A percentile compares a stretch with the other conserved stretches of the same genome.
Evolutionary conservation across 306 rosid genomes (phyloP).

Genomic region (Acmispon strigosus): DNA sequence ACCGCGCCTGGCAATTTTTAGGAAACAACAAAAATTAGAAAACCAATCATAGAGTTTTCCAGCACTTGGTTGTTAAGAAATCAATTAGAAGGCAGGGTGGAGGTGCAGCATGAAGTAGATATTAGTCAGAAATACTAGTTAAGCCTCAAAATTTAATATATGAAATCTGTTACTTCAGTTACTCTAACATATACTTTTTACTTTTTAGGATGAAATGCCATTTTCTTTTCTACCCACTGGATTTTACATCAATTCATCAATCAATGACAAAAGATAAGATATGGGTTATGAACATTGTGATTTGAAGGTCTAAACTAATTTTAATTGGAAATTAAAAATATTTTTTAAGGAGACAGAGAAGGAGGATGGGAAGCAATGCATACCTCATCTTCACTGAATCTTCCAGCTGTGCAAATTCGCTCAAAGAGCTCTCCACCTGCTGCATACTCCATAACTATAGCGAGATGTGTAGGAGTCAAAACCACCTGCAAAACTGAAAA

Average conservation of each 20-base stretch:
- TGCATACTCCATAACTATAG: slow-evolving; percentile 87
- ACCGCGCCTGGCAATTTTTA: slow-evolving; percentile 58
- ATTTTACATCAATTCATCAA: background rate
- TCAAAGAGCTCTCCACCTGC: slow-evolving; percentile 89
- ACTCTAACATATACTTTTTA: background rate
- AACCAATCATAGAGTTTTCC: slow-evolving; percentile 5
- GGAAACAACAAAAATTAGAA: slow-evolving; percentile 2
- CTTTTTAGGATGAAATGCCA: background rate
- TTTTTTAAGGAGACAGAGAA: background rate
- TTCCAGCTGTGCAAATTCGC: slow-evolving; percentile 70
- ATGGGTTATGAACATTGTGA: background rate
- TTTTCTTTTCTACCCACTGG: background rate
- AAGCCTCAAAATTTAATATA: background rate
- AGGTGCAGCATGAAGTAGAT: background rate
- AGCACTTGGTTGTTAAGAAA: slow-evolving; percentile 4
- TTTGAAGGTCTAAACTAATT: background rate
- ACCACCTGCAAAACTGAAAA: slow-evolving; percentile 57
- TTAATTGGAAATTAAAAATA: background rate
- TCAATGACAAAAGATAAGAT: background rate
- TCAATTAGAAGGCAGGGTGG: background rate
- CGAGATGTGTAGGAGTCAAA: slow-evolving; percentile 81
- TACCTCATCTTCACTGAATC: slow-evolving; percentile 90
- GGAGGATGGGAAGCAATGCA: background rate
- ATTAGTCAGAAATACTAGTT: background rate
- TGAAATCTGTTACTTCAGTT: background rate